Evolutionary conservation across 1,139 yeast species (phyloP).

Genomic region (Candida sp.): DNA sequence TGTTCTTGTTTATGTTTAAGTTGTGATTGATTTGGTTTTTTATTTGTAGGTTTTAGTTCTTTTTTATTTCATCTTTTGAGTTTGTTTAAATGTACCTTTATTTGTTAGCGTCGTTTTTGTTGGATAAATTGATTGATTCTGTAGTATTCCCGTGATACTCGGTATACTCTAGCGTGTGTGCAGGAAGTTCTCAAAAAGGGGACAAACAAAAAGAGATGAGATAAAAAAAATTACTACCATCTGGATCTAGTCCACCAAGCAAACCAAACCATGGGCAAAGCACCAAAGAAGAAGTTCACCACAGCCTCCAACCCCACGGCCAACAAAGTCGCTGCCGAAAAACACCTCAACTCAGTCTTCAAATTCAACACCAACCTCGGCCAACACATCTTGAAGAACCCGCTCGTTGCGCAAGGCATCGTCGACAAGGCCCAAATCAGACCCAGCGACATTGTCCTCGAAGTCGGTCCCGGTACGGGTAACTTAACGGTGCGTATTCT

Average conservation of each 20-base stretch:
- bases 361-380: conserved; percentile 97
- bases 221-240: no score
- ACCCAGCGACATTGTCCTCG: conserved; percentile 92
- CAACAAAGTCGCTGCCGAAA: conserved; percentile 63
- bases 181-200: neutral
- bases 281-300: conserved; percentile 55
- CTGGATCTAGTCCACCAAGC: no score
- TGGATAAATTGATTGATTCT: no score
- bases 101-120: neutral
- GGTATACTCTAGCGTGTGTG: no score
- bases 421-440: conserved; percentile 95
- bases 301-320: conserved; percentile 47
- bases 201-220: neutral
- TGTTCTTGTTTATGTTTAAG: neutral
- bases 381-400: conserved; percentile 96
- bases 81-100: neutral
- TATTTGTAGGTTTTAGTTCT: neutral
- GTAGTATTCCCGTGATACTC: no score
- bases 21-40: neutral
- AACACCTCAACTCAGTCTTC: conserved; percentile 82
- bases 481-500: conserved; percentile 91
- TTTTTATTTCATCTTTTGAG: neutral
- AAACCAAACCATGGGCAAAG: conserved; percentile 51
- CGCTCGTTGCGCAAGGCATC: conserved; percentile 96
- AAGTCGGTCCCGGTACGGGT: conserved; percentile 99